These are phyloP conservation scores for Penicillium palitans DNA, from an alignment of 2,329 filamentous ascomycete genomes.

Conservation along the genomic window DNA sequence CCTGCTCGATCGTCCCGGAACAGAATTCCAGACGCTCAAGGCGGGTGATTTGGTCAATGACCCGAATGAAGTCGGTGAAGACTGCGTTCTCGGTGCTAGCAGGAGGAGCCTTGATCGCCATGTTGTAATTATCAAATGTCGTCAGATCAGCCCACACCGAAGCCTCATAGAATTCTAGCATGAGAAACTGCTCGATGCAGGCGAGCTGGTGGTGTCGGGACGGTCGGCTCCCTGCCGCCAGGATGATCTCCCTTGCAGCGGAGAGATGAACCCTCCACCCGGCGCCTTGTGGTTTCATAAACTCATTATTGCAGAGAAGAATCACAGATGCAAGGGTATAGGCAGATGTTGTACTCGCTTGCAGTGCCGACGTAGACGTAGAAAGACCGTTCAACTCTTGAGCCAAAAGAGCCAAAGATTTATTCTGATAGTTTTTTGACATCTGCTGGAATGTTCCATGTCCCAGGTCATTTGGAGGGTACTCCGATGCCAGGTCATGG, in stretches of 20 bases:
- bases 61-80: constrained; percentile 22
- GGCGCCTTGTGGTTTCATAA: constrained; percentile 20
- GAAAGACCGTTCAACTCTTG: constrained; percentile 7
- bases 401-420: constrained; percentile 3
- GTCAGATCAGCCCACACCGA: constrained; percentile 19
- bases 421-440: constrained; percentile 12
- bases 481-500: constrained; percentile 18
- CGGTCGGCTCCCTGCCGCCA: neutral
- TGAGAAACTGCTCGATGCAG: constrained; percentile 21
- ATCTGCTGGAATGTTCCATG: constrained; percentile 7
- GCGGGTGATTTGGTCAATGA: constrained; percentile 23
- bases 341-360: constrained; percentile 3
- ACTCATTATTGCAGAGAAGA: constrained; percentile 24
- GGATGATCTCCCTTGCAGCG: constrained; percentile 22
- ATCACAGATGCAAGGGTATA: constrained; percentile 21
- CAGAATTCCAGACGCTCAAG: constrained; percentile 14
- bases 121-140: constrained; percentile 17
- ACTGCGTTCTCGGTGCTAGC: constrained; percentile 12
- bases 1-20: neutral
- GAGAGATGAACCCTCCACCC: constrained; percentile 24
- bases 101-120: constrained; percentile 10
- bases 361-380: neutral
- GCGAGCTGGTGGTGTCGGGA: neutral
- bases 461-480: neutral
- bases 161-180: constrained; percentile 23